Conservation (phyloP, 441 rosid genomes). For the Adansonia madagascariensis region DNA sequence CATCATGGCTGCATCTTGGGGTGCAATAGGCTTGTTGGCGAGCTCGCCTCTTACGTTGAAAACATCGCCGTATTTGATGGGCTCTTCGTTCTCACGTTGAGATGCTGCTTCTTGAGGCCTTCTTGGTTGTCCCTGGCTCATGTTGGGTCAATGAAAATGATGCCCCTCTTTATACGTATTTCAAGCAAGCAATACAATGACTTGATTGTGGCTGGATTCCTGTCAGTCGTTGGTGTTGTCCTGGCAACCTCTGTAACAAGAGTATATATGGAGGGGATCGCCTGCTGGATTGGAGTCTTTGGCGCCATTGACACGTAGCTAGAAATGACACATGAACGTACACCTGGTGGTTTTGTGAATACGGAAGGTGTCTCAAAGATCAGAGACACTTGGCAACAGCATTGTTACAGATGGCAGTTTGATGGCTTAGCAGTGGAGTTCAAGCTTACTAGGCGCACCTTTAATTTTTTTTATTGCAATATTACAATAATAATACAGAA, state of each 20-base stretch:
- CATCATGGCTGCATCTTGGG: slow-evolving; percentile 77
- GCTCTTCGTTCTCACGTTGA: slow-evolving; percentile 31
- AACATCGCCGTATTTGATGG: slow-evolving; percentile 62
- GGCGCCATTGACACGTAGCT: not conserved
- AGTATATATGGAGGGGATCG: slow-evolving; percentile 8
- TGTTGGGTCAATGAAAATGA: slow-evolving; percentile 26
- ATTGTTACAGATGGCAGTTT: slow-evolving; percentile 17
- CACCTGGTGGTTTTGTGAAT: not conserved
- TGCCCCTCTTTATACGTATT: not conserved
- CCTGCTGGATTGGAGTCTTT: not conserved
- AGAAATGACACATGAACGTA: not conserved
- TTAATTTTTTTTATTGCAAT: too few species aligned
- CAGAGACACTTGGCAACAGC: slow-evolving; percentile 12
- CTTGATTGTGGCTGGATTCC: not conserved
- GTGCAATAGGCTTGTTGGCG: slow-evolving; percentile 49
- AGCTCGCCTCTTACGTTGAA: slow-evolving; percentile 61
- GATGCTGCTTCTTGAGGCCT: slow-evolving; percentile 36
- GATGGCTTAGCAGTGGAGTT: not conserved
- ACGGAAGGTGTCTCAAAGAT: not conserved
- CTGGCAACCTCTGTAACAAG: not conserved
- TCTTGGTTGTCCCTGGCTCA: slow-evolving; percentile 62
- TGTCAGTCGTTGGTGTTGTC: not conserved
- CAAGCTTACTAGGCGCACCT: not conserved
- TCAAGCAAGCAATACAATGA: not conserved
- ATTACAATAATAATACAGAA: too few species aligned